phyloP scores from a whole-genome alignment of 2,329 filamentous ascomycete species.

The Fusarium fujikuroi region DNA sequence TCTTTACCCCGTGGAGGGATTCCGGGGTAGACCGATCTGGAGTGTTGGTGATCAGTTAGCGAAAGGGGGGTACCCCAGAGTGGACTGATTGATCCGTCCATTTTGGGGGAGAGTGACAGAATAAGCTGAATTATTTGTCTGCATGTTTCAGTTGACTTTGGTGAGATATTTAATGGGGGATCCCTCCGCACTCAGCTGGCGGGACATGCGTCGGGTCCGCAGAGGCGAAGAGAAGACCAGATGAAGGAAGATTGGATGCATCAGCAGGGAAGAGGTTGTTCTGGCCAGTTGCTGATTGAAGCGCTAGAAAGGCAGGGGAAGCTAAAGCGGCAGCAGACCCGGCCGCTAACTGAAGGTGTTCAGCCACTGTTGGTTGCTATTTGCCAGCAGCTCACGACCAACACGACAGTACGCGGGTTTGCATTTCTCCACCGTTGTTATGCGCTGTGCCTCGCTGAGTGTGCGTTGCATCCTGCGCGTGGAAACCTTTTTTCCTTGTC shows the following conservation, averaged over 20 bases:
- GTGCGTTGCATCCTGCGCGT: constrained; percentile 2
- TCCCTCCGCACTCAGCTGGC: neutral
- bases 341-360: neutral
- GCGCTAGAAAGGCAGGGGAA: constrained; percentile 9
- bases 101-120: neutral
- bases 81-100: constrained; percentile 12
- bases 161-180: neutral
- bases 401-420: neutral
- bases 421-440: constrained; percentile 10
- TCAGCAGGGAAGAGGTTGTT: neutral
- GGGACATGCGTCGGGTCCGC: neutral
- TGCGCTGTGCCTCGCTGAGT: neutral
- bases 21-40: constrained; percentile 25
- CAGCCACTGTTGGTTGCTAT: neutral
- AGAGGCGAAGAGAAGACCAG: neutral
- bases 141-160: neutral
- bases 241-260: neutral
- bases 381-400: neutral
- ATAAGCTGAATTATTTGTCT: neutral
- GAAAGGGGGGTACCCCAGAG: constrained; percentile 19
- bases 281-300: constrained; percentile 13
- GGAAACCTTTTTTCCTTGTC: neutral
- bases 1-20: constrained; percentile 16
- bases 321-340: neutral
- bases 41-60: constrained; percentile 24